phyloP scores from a whole-genome alignment of 2,329 filamentous ascomycete genomes.

The Hymenoscyphus scutula region DNA sequence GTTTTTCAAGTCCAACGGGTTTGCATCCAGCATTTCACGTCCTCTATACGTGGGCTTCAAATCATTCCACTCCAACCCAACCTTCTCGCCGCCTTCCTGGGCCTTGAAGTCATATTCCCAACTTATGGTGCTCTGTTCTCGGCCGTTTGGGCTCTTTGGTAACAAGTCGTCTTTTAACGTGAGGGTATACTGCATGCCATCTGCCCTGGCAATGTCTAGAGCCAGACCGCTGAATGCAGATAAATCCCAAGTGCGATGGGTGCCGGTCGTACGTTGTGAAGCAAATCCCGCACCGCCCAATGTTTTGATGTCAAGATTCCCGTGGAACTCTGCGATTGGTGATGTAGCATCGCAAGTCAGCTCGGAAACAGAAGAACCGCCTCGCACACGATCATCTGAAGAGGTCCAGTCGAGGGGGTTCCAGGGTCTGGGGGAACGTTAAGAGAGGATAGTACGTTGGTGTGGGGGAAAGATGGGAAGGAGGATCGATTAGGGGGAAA shows the following conservation, averaged over 20 bases:
- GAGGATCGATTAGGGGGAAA: background rate
- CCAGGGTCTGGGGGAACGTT: constrained; percentile 51
- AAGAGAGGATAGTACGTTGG: background rate
- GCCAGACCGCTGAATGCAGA: constrained; percentile 59
- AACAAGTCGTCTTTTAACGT: constrained; percentile 70
- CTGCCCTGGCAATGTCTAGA: constrained; percentile 51
- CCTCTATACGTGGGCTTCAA: constrained; percentile 75
- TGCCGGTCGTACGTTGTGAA: constrained; percentile 65
- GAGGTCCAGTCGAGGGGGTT: constrained; percentile 60
- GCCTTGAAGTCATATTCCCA: constrained; percentile 70
- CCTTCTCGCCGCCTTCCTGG: constrained; percentile 34
- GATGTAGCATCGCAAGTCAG: constrained; percentile 39
- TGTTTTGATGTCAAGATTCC: constrained; percentile 68
- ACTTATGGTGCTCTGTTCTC: constrained; percentile 69
- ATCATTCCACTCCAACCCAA: constrained; percentile 62
- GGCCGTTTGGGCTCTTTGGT: constrained; percentile 56
- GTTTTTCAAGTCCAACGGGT: constrained; percentile 54
- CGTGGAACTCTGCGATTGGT: constrained; percentile 55
- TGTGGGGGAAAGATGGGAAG: background rate
- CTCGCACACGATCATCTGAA: constrained; percentile 74
- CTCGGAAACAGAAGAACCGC: constrained; percentile 61
- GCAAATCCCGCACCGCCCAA: constrained; percentile 82
- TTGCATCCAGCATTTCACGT: constrained; percentile 57
- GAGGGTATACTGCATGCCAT: constrained; percentile 70
- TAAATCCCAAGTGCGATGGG: constrained; percentile 61